Evolutionary conservation across 441 rosid genomes (phyloP), one percentile per base, ranked within the genome.

Genomic region (Erysimum cheiri): DNA sequence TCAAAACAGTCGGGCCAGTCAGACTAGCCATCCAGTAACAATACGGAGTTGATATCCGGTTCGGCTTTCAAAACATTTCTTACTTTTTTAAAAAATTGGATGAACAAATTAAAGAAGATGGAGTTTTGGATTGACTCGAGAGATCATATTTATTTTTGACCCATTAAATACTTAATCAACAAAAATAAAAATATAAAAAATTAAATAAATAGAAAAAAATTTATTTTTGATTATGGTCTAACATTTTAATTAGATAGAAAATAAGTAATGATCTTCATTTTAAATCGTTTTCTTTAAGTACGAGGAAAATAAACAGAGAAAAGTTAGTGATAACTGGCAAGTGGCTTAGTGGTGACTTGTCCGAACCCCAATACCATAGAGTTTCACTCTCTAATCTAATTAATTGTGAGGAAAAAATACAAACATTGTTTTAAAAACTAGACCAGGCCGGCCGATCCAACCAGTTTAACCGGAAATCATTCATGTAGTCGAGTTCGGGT

Each of bases 101-200:
- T 72, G 71, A 71, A 68, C 75, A 69, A 75, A 60, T 76, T 64
- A 78, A 64, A 35, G 36, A 67, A 43, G 41, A 37, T 22, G 24
- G 22, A 19, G 22, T 19, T 72, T 89, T 84, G 92, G 87, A 86
- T 89, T 87, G 96, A 90, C 96, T 92, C 93, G 90, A 87, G 91
- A 78, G 73, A 77, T 67, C 65, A 62, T 74, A 75, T 74, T 69
- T 78, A 59, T 8, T 54, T 64, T 22, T 31, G 31, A 50, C 37
- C 52, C 72, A 73, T 59, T 67, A 15, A 73, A 28, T 66, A 32
- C 32, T 22, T 60, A 2, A 4, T 60, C 56, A 67, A 22, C 2
- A 22, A 2, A 22, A 22, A 22, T 1, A 22, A 2, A 22, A 22
- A 22, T 19, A 19, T 19, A 22, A 22, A 22, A 22, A 22, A 0